phyloP scores from a whole-genome alignment of 108 stramenopile species.

The Cyclotella cryptica region DNA sequence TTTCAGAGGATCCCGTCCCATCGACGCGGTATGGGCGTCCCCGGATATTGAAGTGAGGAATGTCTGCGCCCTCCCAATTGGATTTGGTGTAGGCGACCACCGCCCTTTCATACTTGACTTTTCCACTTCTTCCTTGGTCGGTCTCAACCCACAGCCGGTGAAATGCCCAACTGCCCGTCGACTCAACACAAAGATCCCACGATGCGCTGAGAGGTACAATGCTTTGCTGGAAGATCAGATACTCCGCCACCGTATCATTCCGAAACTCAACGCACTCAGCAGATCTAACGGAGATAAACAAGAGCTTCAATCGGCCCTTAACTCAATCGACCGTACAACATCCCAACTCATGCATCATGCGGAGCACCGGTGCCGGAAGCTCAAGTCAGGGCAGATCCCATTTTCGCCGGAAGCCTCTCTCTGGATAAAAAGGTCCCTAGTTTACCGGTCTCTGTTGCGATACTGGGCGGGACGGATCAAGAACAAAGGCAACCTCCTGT shows the following conservation, averaged over 20 bases:
- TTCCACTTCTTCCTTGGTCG: slow-evolving; percentile 10
- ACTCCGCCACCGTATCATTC: not conserved
- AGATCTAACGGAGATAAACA: no score
- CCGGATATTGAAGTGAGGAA: not conserved
- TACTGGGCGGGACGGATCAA: not conserved
- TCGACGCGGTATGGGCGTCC: slow-evolving; percentile 26
- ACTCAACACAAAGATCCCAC: slow-evolving; percentile 16
- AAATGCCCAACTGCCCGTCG: not conserved
- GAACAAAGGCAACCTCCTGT: not conserved
- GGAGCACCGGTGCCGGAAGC: slow-evolving; percentile 20
- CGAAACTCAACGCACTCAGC: not conserved
- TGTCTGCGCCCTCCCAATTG: slow-evolving; percentile 18
- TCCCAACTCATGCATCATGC: slow-evolving; percentile 7
- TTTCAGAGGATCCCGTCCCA: slow-evolving; percentile 21
- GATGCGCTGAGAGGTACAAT: slow-evolving; percentile 10
- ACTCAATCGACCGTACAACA: not conserved
- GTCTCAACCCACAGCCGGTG: not conserved
- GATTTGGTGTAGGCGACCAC: slow-evolving; percentile 21
- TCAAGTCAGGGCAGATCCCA: slow-evolving; percentile 7
- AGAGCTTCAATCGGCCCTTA: no score
- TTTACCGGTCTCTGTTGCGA: not conserved
- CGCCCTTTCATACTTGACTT: slow-evolving; percentile 7
- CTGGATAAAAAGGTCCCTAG: no score
- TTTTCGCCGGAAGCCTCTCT: slow-evolving; percentile 28
- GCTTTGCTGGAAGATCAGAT: not conserved